phyloP scores from a whole-genome alignment of 306 rosid species.

The Mucuna pruriens region DNA sequence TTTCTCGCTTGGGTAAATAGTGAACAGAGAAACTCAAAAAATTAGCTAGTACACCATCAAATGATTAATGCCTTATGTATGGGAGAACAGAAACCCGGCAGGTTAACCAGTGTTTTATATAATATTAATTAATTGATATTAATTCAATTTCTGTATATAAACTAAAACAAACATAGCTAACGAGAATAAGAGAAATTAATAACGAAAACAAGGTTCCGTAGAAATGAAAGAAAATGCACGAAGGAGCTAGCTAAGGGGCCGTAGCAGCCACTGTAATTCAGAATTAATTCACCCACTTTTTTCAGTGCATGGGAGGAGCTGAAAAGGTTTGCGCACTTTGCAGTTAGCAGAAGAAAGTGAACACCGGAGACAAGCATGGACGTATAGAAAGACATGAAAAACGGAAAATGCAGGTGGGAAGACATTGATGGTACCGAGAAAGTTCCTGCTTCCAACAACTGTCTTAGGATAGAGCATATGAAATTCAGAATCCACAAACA shows the following conservation, averaged over 20 bases:
- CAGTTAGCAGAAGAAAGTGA: slow-evolving; percentile 33
- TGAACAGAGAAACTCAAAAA: background rate
- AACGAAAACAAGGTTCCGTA: background rate
- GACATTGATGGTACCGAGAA: slow-evolving; percentile 32
- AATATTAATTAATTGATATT: background rate
- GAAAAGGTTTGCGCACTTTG: slow-evolving; percentile 38
- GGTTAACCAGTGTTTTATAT: background rate
- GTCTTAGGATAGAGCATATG: background rate
- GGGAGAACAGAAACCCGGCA: background rate
- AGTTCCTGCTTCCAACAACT: slow-evolving; percentile 36
- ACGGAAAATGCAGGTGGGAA: slow-evolving; percentile 40
- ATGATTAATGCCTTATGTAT: background rate
- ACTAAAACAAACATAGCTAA: background rate
- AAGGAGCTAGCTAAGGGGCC: background rate
- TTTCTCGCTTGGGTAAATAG: background rate
- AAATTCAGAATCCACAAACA: background rate
- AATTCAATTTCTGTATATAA: background rate
- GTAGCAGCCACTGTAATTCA: background rate
- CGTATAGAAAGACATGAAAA: slow-evolving; percentile 24
- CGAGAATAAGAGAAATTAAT: no score
- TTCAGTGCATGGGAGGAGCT: slow-evolving; percentile 36
- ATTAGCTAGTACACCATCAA: background rate
- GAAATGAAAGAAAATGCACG: background rate
- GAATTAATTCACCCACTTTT: background rate
- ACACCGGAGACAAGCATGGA: slow-evolving; percentile 29